Conservation (phyloP, 179 eudicot species). For the Heliamphora pulchella region DNA sequence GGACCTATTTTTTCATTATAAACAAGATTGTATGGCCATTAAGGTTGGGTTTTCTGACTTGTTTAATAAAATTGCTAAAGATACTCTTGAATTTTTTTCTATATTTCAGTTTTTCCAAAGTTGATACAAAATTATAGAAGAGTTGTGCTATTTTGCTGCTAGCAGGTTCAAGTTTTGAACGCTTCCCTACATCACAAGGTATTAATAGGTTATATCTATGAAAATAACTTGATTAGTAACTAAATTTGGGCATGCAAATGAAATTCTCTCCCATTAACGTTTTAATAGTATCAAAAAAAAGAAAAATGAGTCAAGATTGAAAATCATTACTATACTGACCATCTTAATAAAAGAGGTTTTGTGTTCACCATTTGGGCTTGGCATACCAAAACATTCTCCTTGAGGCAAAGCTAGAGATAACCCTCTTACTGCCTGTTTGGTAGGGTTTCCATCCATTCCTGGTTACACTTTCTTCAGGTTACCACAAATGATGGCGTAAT, state of each 20-base stretch:
- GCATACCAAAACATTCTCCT: constrained; percentile 98
- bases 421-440: constrained; percentile 75
- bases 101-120: no score
- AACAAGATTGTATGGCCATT: no score
- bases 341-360: constrained; percentile 88
- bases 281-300: background rate
- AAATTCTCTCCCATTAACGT: background rate
- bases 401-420: constrained; percentile 75
- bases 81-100: no score
- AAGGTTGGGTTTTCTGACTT: no score
- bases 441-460: constrained; percentile 85
- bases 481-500: constrained; percentile 51
- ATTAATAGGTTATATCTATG: no score
- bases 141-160: no score
- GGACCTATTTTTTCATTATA: no score
- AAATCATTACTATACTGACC: constrained; percentile 41
- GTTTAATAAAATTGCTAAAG: no score
- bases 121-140: no score
- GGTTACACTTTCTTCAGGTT: constrained; percentile 71
- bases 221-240: background rate
- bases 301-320: background rate
- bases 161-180: no score
- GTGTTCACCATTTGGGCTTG: constrained; percentile 97
- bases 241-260: background rate
- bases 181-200: no score